Evolutionary conservation across 2,329 filamentous ascomycete genomes (phyloP), one percentile per base, ranked within the genome.

Genomic region (Sordariomycetes sp.): DNA sequence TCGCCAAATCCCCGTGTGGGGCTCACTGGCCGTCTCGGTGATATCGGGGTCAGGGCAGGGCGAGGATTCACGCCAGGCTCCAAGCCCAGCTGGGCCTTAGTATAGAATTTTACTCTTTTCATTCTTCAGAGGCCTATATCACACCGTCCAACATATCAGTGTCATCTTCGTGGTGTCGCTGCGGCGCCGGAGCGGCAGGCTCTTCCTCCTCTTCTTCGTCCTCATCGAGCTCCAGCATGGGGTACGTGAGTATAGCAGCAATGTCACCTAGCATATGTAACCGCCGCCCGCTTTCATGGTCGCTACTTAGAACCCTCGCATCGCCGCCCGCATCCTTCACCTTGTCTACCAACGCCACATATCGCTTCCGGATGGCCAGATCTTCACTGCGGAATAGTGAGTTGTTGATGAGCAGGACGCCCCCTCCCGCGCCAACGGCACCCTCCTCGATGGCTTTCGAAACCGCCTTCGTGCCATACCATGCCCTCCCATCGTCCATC

Each of bases 281-380:
- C 39, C 87, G 69, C 61, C 82, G 82, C 1, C 92, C 92, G 54
- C 88, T 95, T 63, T 95, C 90, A 56, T 96, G 90, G 50, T 93
- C 82, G 48, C 84, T 88, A 56, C 90, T 96, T 19, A 96, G 61
- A n/a, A 96, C 75, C 35, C 85, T 70, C 1, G 86, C 85, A 44
- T 95, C 87, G 2, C 90, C 92, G 5, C 90, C 92, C 42, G 86
- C 80, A 4, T 79, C 79, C 43, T 79, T 77, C n/a, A 96, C 90
- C 41, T 79, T 80, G 54, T 96, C 90, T 4, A 96, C 88, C 30
- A 96, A 67, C 8, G 64, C 65, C 1, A 96, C 90, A 68, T 88
- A 96, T 42, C 79, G 74, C 53, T 80, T 84, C 45, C 92, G 70
- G 38, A 78, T 80, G 1, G 67, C 71, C 6, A 95, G 71, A 37